These are phyloP conservation scores for Iberis pinnata DNA, from an alignment of 345 rosid species.

Conservation along the genomic window DNA sequence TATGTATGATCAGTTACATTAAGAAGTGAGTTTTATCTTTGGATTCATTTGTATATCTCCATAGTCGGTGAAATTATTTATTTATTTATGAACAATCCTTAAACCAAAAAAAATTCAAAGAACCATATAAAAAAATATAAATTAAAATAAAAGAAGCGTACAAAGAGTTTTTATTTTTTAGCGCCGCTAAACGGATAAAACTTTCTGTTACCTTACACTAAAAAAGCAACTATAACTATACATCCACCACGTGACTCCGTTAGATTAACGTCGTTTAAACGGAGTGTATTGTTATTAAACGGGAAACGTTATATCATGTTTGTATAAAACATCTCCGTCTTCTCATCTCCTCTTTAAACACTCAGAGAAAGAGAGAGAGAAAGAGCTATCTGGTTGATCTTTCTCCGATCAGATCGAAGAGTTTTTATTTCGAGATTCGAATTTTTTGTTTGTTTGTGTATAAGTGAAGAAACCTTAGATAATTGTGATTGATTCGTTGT, in stretches of 20 bases:
- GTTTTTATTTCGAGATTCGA: no score
- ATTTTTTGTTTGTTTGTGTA: slow-evolving; percentile 1
- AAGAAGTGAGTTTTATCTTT: no score
- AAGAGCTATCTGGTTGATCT: slow-evolving; percentile 22
- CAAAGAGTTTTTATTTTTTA: no score
- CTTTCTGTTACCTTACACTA: neutral
- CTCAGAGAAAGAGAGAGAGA: neutral
- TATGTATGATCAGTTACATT: no score
- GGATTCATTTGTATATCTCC: no score
- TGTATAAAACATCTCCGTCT: slow-evolving; percentile 26
- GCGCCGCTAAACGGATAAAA: neutral
- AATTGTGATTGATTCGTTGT: slow-evolving; percentile 2
- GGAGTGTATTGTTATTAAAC: slow-evolving; percentile 16
- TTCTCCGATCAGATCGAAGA: slow-evolving; percentile 27
- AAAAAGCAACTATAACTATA: no score
- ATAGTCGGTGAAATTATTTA: no score
- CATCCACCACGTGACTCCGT: slow-evolving; percentile 22
- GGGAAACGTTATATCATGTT: slow-evolving; percentile 17
- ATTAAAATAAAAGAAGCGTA: no score
- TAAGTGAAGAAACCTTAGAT: slow-evolving; percentile 6
- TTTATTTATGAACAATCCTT: no score
- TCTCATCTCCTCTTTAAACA: slow-evolving; percentile 16
- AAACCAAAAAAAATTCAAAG: no score
- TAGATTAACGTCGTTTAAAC: slow-evolving; percentile 27
- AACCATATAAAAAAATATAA: no score